Conservation (phyloP, 129 eudicot species). For the Rutidosis leptorrhynchoides region DNA sequence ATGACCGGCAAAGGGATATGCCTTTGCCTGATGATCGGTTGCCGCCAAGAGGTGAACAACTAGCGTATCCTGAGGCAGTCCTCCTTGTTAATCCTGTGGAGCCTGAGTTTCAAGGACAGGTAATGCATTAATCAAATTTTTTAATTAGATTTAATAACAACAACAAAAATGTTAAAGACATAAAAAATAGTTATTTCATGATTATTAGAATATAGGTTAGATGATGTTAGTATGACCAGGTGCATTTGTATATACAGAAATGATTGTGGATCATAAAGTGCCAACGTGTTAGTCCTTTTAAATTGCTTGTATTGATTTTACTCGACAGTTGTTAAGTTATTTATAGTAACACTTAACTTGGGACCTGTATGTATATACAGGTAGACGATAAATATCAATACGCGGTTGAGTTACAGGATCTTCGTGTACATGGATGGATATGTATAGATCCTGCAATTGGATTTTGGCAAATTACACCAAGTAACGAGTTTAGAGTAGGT, state of each 20-base stretch:
- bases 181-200: neutral
- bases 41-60: conserved; percentile 43
- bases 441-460: conserved; percentile 29
- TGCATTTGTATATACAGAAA: too few species aligned
- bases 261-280: neutral
- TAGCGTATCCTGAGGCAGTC: conserved; percentile 61
- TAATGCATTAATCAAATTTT: neutral
- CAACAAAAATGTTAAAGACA: neutral
- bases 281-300: neutral
- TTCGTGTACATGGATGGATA: conserved; percentile 41
- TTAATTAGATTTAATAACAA: neutral
- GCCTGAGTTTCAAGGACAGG: conserved; percentile 54
- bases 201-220: too few species aligned
- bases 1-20: conserved; percentile 47
- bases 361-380: conserved; percentile 27
- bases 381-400: conserved; percentile 77
- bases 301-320: too few species aligned
- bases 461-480: conserved; percentile 50
- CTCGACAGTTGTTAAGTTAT: neutral
- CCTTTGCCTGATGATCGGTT: conserved; percentile 55
- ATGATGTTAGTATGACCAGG: too few species aligned
- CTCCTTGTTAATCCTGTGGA: conserved; percentile 51
- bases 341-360: neutral
- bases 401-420: conserved; percentile 37
- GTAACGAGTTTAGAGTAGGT: conserved; percentile 68